Base-by-base conservation (phyloP, 106 monocot genomes). In the Dendrobium officinale region DNA sequence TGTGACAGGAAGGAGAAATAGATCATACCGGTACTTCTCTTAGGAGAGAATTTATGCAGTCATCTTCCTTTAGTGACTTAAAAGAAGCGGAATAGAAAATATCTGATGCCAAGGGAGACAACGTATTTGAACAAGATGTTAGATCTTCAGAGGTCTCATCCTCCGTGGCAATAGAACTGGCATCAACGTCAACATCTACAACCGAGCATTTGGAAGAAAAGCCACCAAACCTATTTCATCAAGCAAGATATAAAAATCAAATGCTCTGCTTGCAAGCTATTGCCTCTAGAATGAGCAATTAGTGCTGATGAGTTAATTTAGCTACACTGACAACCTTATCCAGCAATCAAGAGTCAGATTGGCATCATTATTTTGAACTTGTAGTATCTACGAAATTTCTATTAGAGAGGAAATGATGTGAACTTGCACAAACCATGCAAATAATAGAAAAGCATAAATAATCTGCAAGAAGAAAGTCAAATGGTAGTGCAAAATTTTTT, bases 191-290 rank as follows among this genome's bases (percentile, higher is more conserved):
- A 70, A 88, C 80, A 43, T 93, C 89, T 51, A 81, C 56, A 33
- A 89, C 42, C 77, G 66, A 92, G 59, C 94, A 97, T 81, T 86
- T 90, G 6, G 86, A 80, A 77, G 59, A 87, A 42, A 86, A 73
- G 41, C 77, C 82, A 29, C 8, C 59, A 44, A 86, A 82, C 85
- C 92, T 96, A 49, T 74, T 24, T 48, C 48, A 76, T 76, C 27
- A 51, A 49, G 49, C 26, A 76, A 49, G 48, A 15, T 76, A 42
- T 43, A 43, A 1, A 74, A 40, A 74, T 43, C 74, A 74, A 31
- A 73, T 41, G 33, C 18, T 42, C 16, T 73, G 40, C 73, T 18
- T 37, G 41, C 41, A 73, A 73, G 41, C 73, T 73, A 73, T 41
- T 73, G 40, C 16, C 19, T 37, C 73, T 7, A 73, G 41, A 73